These are phyloP conservation scores for Asterella californica DNA, from an alignment of 225 moss, liverwort and hornwort species.

Conservation along the genomic window DNA sequence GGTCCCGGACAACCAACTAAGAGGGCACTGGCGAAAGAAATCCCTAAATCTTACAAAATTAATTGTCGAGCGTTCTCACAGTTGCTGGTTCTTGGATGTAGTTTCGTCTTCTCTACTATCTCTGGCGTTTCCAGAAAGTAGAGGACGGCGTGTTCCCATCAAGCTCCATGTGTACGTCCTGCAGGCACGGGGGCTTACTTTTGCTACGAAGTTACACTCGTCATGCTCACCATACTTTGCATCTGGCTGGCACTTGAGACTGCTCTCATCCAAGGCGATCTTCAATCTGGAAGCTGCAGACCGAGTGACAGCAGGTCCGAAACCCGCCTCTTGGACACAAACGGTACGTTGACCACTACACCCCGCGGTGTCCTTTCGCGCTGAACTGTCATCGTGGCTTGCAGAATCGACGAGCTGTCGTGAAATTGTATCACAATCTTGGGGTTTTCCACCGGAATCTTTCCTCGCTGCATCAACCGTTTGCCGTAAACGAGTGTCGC, in stretches of 20 bases:
- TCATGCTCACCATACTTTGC: slow-evolving; percentile 19
- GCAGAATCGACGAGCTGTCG: not conserved
- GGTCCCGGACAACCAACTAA: slow-evolving; percentile 24
- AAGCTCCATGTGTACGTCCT: slow-evolving; percentile 40
- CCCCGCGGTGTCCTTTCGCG: not conserved
- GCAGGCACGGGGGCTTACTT: slow-evolving; percentile 32
- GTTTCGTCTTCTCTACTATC: slow-evolving; percentile 17
- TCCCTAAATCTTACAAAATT: slow-evolving; percentile 32
- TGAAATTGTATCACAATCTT: not conserved
- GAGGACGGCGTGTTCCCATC: slow-evolving; percentile 29
- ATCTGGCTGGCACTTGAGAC: not conserved
- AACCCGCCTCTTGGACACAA: not conserved
- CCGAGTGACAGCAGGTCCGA: not conserved
- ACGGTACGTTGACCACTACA: not conserved
- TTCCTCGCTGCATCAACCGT: not conserved
- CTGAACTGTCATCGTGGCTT: not conserved
- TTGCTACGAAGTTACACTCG: slow-evolving; percentile 25
- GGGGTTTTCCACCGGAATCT: not conserved
- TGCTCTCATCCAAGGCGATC: slow-evolving; percentile 1
- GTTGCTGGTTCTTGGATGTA: slow-evolving; percentile 2
- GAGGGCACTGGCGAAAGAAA: slow-evolving; percentile 12
- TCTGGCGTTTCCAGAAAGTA: slow-evolving; percentile 14
- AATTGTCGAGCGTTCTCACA: slow-evolving; percentile 2
- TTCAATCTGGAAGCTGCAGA: not conserved
- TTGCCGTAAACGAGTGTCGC: too few species aligned